Evolutionary conservation across 345 rosid genomes (phyloP), one percentile per base, ranked within the genome.

Genomic region (Triadica sebifera): DNA sequence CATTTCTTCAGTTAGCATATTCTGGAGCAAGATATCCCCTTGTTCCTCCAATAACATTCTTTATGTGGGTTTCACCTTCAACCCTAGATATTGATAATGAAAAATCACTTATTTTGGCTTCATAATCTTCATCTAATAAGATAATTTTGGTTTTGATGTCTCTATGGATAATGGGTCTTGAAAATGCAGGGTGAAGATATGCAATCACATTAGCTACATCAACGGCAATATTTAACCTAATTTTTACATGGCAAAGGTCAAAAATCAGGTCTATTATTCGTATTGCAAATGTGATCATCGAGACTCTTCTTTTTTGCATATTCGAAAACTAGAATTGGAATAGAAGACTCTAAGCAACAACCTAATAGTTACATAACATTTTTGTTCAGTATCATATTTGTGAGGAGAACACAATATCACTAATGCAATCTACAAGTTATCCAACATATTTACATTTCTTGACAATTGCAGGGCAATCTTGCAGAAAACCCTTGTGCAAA

Each of bases 261-360:
- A 58, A 58, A 58, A 58, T 22, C 4, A 6, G 1, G n/a, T 22
- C 37, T 12, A 8, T 13, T 24, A 22, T 24, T 11, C 5, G 1
- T 13, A 4, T 13, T 17, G 6, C 3, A 8, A 34, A 74, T 45
- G 12, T 4, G 65, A 3, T 52, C 37, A 22, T 10, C 12, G 29
- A 74, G 76, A 45, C 47, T 58, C 17, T 61, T 17, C n/a, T 5
- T 51, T 29, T 25, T 50, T 0, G 46, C 24, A 15, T 3, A 43
- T 67, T 76, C 74, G 15, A 59, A 79, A 51, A 74, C 71, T 46
- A 70, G 52, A 15, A 52, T 7, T 0, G 78, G 81, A 65, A 25
- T 5, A 25, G n/a, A 1, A 50, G 70, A 29, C 52, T 77, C 70
- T 12, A 74, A 45, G 25, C 75, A 69, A 17, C 75, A 73, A 11